Conservation (phyloP, 208 protist genomes). For the Naegleria lovaniensis region DNA sequence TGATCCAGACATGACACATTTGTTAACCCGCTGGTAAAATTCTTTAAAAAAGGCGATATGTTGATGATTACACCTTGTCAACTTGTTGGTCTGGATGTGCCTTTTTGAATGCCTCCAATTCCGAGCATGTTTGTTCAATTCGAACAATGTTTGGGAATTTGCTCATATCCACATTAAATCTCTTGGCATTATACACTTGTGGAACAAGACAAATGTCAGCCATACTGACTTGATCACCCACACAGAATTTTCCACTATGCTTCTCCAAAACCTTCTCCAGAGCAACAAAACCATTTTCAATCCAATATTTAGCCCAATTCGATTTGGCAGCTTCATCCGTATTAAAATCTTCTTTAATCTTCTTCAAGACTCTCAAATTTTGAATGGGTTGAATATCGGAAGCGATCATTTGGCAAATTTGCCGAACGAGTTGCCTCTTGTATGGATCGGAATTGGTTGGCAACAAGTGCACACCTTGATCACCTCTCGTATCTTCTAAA, state of each 20-base stretch:
- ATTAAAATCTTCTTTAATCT: conserved; percentile 38
- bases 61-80: conserved; percentile 39
- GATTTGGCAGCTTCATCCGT: conserved; percentile 30
- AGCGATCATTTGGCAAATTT: conserved; percentile 51
- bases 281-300: conserved; percentile 48
- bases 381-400: conserved; percentile 71
- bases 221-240: conserved; percentile 63
- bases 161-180: conserved; percentile 59
- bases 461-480: conserved; percentile 36
- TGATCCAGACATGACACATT: too few species aligned
- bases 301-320: conserved; percentile 50
- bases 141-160: conserved; percentile 47
- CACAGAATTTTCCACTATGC: conserved; percentile 58
- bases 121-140: conserved; percentile 38
- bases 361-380: conserved; percentile 57
- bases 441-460: conserved; percentile 20
- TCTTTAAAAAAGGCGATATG: too few species aligned
- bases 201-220: conserved; percentile 63
- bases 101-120: conserved; percentile 44
- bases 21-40: too few species aligned
- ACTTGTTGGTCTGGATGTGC: conserved; percentile 53
- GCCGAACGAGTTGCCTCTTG: conserved; percentile 43
- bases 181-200: conserved; percentile 67
- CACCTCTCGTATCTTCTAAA: conserved; percentile 54
- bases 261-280: conserved; percentile 32